Evolutionary conservation across 148 eudicot genomes (phyloP).

Genomic region (Euryodendron excelsum): DNA sequence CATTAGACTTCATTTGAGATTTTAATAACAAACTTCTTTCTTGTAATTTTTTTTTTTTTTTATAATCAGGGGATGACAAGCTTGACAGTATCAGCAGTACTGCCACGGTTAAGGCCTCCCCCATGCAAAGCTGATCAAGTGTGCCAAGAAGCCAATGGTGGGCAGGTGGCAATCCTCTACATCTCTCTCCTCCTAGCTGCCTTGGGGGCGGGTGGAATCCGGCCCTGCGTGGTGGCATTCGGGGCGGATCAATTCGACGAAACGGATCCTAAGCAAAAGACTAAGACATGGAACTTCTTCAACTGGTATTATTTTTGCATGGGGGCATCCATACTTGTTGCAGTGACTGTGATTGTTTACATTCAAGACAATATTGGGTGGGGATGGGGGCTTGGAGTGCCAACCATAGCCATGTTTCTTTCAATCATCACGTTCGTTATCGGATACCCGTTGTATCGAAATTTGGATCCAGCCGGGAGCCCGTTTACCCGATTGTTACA

Average conservation of each 20-base stretch:
- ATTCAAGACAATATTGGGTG: conserved; percentile 83
- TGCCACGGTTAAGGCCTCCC: conserved; percentile 73
- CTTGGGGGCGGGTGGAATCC: conserved; percentile 81
- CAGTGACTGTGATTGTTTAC: conserved; percentile 81
- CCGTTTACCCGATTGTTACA: conserved; percentile 74
- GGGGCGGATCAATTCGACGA: conserved; percentile 97
- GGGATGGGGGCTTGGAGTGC: conserved; percentile 92
- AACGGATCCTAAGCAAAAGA: conserved; percentile 59
- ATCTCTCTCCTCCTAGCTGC: conserved; percentile 50
- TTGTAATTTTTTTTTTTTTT: background rate
- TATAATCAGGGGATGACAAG: conserved; percentile 68
- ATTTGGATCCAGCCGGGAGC: conserved; percentile 73
- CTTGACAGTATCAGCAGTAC: conserved; percentile 69
- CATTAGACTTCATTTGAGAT: no score
- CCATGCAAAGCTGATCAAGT: conserved; percentile 34
- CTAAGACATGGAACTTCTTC: conserved; percentile 77
- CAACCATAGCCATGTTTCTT: conserved; percentile 58
- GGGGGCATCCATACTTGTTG: conserved; percentile 76
- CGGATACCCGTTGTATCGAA: conserved; percentile 72
- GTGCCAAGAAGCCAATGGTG: conserved; percentile 51
- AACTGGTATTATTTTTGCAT: conserved; percentile 95
- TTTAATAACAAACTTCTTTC: no score
- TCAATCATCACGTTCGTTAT: conserved; percentile 54
- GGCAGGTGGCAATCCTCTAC: conserved; percentile 73
- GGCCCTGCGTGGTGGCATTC: conserved; percentile 87